Conservation (phyloP, 208 protist genomes). For the Acanthamoeba healyi region DNA sequence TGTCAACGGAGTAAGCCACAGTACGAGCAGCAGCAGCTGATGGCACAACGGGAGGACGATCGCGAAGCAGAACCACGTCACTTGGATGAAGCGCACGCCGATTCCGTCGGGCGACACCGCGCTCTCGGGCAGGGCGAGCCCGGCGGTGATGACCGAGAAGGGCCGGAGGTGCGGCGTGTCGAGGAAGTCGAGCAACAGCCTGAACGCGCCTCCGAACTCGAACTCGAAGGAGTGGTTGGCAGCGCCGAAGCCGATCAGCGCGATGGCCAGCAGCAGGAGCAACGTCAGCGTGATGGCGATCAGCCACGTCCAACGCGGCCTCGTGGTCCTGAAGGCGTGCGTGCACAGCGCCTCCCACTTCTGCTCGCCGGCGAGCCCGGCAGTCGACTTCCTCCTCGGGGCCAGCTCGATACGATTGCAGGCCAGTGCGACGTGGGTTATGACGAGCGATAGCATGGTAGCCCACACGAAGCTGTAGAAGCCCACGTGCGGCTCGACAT, state of each 20-base stretch:
- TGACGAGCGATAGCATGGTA: slow-evolving; percentile 81
- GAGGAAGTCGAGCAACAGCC: slow-evolving; percentile 57
- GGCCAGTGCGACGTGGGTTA: slow-evolving; percentile 82
- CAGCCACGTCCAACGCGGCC: neutral
- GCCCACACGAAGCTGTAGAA: slow-evolving; percentile 82
- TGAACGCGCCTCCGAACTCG: slow-evolving; percentile 69
- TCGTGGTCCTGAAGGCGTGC: slow-evolving; percentile 9
- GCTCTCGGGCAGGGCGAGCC: slow-evolving; percentile 30
- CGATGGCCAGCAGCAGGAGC: slow-evolving; percentile 47
- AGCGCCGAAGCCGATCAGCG: slow-evolving; percentile 37
- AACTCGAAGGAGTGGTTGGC: slow-evolving; percentile 76
- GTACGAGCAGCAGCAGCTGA: slow-evolving; percentile 79
- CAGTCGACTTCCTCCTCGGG: neutral
- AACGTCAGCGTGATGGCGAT: neutral
- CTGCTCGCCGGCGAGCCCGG: neutral
- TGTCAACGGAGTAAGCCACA: slow-evolving; percentile 87
- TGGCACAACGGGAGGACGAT: slow-evolving; percentile 86
- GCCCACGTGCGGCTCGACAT: slow-evolving; percentile 79
- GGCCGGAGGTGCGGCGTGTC: neutral
- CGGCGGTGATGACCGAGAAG: slow-evolving; percentile 76
- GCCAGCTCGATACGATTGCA: slow-evolving; percentile 58
- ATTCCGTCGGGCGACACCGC: neutral
- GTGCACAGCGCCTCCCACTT: slow-evolving; percentile 1
- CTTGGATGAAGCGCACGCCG: slow-evolving; percentile 76
- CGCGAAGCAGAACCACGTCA: slow-evolving; percentile 79